Base-by-base conservation (phyloP, 257 asterid genomes). In the Eucommia ulmoides region DNA sequence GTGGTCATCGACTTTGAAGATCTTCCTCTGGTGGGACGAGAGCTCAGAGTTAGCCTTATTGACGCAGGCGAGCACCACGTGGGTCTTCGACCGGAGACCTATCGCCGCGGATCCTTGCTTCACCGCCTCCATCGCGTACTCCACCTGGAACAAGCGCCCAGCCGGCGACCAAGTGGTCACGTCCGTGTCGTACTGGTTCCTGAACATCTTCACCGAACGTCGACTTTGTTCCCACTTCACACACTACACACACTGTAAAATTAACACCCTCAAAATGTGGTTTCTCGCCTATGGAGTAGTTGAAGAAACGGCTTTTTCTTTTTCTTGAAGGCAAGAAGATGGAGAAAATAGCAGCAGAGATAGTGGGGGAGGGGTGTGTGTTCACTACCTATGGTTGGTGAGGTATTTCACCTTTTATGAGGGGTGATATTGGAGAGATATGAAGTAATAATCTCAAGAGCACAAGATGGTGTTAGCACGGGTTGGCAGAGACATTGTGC, bases 131-230 rank as follows among this genome's bases (percentile, higher is more conserved):
- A 91, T 91, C 12, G 96, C 93, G 64, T 86, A 91, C 56, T 91
- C 99, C 20, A 91, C 99, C 54, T 91, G 96, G 57, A 91, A 91
- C 6, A 91, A 67, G 55, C 96, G 64, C 60, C 96, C 96, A 42
- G 94, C 93, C 66, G 96, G 98, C 24, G 98, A 81, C 98, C 98
- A 91, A 50, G 98, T 83, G 23, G 98, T 91, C 52, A 91, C 98
- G 49, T 91, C 98, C 52, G 98, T 86, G 41, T 91, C 98, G 72
- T 91, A 91, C 71, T 91, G 98, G 70, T 91, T 91, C 35, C 96
- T 67, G 54, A 85, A 85, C 99, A 91, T 91, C 52, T 59, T 78
- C 12, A 54, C 22, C 24, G 18, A 1, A 38, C 29, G 22, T 22
- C 50, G n/a, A 64, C 38, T 8, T 29, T 14, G 38, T 29, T 29